These are phyloP conservation scores for Ogataea methanolica DNA, from an alignment of 805 yeast genomes.

Conservation along the genomic window DNA sequence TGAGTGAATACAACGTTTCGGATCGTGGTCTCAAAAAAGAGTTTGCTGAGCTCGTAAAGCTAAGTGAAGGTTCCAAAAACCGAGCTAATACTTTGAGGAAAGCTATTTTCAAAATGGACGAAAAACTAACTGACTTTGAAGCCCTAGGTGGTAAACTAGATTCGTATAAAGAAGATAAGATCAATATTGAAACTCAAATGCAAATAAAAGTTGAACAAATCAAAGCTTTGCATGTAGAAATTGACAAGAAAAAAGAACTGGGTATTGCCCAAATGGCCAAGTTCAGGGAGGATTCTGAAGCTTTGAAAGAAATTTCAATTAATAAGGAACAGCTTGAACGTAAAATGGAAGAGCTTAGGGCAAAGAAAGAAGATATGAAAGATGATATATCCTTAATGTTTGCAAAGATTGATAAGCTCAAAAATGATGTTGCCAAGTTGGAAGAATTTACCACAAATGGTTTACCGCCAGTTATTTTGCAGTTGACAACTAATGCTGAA, in stretches of 20 bases:
- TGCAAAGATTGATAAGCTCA: slow-evolving; percentile 13
- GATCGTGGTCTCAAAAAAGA: too few species aligned
- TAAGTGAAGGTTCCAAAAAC: too few species aligned
- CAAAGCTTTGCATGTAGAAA: slow-evolving; percentile 18
- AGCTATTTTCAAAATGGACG: slow-evolving; percentile 31
- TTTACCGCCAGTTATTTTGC: slow-evolving; percentile 26
- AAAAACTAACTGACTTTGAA: slow-evolving; percentile 40
- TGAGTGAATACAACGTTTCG: too few species aligned
- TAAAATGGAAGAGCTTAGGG: too few species aligned
- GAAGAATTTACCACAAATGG: slow-evolving; percentile 21
- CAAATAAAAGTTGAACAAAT: slow-evolving; percentile 17
- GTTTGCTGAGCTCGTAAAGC: too few species aligned
- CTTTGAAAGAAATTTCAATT: too few species aligned
- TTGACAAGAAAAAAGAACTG: slow-evolving; percentile 1
- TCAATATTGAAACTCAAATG: slow-evolving; percentile 28
- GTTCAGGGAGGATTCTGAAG: too few species aligned
- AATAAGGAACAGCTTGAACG: too few species aligned
- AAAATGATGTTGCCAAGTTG: slow-evolving; percentile 22
- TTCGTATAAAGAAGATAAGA: slow-evolving; percentile 31
- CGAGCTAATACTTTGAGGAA: slow-evolving; percentile 3
- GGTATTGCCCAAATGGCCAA: too few species aligned
- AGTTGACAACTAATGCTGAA: slow-evolving; percentile 27
- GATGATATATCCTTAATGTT: too few species aligned
- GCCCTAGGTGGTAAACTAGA: slow-evolving; percentile 36
- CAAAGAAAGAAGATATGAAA: too few species aligned